A percentile compares a stretch with the other conserved stretches of the same genome.
Evolutionary conservation across 139 green algal genomes (phyloP).

Genomic region (Chlamydomonas incerta): DNA sequence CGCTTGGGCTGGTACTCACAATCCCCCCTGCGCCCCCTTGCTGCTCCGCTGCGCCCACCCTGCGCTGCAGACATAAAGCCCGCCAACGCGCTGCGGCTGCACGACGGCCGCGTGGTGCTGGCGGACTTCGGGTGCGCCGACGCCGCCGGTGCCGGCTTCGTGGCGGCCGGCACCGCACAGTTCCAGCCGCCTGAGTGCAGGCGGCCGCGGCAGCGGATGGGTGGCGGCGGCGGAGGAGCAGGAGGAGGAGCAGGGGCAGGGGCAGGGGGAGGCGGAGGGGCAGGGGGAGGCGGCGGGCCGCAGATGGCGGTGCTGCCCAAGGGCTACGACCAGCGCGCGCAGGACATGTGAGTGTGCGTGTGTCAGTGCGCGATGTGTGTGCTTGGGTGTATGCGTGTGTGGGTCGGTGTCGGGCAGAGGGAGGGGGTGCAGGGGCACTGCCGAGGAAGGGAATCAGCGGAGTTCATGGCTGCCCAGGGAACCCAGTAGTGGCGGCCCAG

Average conservation of each 20-base stretch:
- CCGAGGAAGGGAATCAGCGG: too few species aligned
- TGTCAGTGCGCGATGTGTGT: too few species aligned
- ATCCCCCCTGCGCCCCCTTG: too few species aligned
- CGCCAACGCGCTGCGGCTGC: slow-evolving; percentile 25
- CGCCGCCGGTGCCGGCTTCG: slow-evolving; percentile 9
- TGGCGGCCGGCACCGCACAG: slow-evolving; percentile 13
- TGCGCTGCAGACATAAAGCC: slow-evolving; percentile 28
- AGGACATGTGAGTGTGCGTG: slow-evolving; percentile 28
- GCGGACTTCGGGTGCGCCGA: slow-evolving; percentile 33
- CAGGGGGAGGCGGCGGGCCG: not conserved
- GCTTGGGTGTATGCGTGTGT: too few species aligned
- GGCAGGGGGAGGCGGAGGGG: too few species aligned
- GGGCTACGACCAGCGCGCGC: slow-evolving; percentile 35
- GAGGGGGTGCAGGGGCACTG: too few species aligned
- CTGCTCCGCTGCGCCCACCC: too few species aligned
- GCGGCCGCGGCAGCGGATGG: not conserved
- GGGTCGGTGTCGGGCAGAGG: too few species aligned
- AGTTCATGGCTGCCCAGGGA: too few species aligned
- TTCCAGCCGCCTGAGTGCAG: slow-evolving; percentile 40
- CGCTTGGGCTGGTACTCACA: too few species aligned
- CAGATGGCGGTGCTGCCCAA: slow-evolving; percentile 29
- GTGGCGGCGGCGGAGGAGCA: too few species aligned
- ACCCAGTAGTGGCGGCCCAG: too few species aligned
- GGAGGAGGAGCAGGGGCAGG: not conserved
- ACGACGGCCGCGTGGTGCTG: slow-evolving; percentile 18